Evolutionary conservation across 2,329 filamentous ascomycete species (phyloP).

Genomic region (Sarocladiaceae sp.): DNA sequence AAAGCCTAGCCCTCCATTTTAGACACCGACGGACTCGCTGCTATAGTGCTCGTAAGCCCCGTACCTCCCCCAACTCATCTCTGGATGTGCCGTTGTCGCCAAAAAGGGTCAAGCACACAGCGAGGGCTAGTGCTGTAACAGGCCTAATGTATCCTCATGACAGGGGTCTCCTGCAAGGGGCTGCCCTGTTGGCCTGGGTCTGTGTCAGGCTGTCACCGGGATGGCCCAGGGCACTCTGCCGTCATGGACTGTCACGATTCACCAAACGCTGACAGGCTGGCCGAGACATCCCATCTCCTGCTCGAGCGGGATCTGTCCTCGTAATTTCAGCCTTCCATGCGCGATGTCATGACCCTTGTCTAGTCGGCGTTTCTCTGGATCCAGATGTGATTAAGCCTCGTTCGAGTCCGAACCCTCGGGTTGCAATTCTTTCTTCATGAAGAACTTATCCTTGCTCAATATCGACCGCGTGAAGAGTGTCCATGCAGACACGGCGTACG

Average conservation of each 20-base stretch:
- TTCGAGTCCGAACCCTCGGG: neutral
- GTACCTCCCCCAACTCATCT: too few relatives aligned
- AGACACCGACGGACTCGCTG: too few relatives aligned
- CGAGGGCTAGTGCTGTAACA: neutral
- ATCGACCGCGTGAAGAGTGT: too few relatives aligned
- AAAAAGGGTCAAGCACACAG: neutral
- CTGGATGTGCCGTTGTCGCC: neutral
- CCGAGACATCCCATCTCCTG: neutral
- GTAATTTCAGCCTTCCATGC: neutral
- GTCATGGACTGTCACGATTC: slow-evolving; percentile 3
- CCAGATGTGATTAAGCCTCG: too few relatives aligned
- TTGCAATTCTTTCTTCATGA: neutral
- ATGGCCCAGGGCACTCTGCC: neutral
- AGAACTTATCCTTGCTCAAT: neutral
- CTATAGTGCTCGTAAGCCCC: too few relatives aligned
- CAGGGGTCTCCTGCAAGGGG: slow-evolving; percentile 5
- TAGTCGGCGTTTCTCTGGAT: neutral
- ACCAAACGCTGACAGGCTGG: neutral
- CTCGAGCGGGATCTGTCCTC: neutral
- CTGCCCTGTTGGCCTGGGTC: neutral
- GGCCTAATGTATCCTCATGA: neutral
- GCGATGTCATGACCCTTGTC: neutral
- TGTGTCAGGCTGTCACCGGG: neutral
- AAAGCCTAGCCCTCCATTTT: too few relatives aligned
- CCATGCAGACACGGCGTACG: too few relatives aligned